These are phyloP conservation scores for Vigna unguiculata DNA, from an alignment of 306 rosid species.

Conservation along the genomic window DNA sequence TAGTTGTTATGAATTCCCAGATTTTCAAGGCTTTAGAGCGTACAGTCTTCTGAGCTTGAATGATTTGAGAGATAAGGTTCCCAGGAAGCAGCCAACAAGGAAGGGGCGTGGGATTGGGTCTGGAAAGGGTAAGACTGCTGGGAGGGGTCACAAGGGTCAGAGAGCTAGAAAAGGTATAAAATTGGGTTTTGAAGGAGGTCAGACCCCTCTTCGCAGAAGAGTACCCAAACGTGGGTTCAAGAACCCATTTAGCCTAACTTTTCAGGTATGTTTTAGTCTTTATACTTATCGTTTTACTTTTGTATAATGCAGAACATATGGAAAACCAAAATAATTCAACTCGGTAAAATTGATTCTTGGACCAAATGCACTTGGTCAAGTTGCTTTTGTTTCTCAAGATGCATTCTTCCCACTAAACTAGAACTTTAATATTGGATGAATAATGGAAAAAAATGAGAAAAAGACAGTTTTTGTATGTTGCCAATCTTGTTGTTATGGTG, in stretches of 20 bases:
- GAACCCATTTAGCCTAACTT: constrained; percentile 89
- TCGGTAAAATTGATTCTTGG: neutral
- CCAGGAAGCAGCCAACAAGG: constrained; percentile 88
- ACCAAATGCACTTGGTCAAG: neutral
- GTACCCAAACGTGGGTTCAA: constrained; percentile 92
- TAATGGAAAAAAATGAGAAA: constrained; percentile 6
- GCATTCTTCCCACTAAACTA: neutral
- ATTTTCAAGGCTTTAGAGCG: constrained; percentile 61
- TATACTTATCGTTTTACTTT: constrained; percentile 2
- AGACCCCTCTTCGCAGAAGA: constrained; percentile 92
- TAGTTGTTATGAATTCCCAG: constrained; percentile 8
- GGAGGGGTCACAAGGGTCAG: constrained; percentile 98
- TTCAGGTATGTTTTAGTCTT: constrained; percentile 65
- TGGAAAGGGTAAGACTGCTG: constrained; percentile 98
- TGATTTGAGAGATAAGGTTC: constrained; percentile 84
- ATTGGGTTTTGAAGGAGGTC: constrained; percentile 96
- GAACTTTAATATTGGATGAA: neutral
- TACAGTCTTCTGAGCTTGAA: constrained; percentile 90
- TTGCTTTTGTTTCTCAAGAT: constrained; percentile 2
- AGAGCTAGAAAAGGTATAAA: constrained; percentile 81
- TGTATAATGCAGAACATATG: constrained; percentile 14
- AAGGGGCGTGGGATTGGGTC: constrained; percentile 99
- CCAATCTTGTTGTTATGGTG: neutral
- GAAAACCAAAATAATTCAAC: neutral
- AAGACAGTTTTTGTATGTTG: neutral